Percentiles rank a stretch among this genome's conserved stretches.
phyloP scores from a whole-genome alignment of 345 rosid species.

The Salix viminalis region DNA sequence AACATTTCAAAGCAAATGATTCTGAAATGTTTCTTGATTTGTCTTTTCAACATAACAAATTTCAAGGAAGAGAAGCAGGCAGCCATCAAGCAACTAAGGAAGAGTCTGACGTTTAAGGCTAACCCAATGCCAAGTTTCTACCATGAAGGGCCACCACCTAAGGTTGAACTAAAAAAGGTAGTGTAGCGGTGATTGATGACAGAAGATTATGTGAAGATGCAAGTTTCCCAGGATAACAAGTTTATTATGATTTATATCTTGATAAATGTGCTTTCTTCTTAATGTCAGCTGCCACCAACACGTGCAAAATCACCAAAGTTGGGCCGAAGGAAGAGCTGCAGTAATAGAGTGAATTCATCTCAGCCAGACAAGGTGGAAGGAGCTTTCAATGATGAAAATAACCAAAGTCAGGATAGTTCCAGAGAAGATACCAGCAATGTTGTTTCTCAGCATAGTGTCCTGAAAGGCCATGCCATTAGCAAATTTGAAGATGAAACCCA shows the following conservation, averaged over 20 bases:
- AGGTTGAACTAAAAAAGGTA: constrained; percentile 40
- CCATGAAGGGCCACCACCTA: constrained; percentile 31
- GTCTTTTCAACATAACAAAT: background rate
- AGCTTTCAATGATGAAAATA: constrained; percentile 15
- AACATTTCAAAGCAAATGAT: background rate
- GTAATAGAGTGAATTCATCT: constrained; percentile 14
- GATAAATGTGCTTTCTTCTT: background rate
- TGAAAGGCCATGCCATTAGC: constrained; percentile 18
- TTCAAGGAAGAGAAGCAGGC: constrained; percentile 36
- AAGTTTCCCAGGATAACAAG: background rate
- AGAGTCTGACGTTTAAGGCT: constrained; percentile 36
- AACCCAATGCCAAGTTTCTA: constrained; percentile 44
- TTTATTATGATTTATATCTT: background rate
- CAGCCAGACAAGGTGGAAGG: constrained; percentile 7
- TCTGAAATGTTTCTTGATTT: constrained; percentile 4
- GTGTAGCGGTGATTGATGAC: background rate
- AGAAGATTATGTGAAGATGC: background rate
- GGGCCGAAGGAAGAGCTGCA: constrained; percentile 30
- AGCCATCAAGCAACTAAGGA: constrained; percentile 36
- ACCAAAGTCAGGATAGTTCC: constrained; percentile 1
- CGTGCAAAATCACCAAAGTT: constrained; percentile 38
- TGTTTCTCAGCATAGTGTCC: constrained; percentile 11
- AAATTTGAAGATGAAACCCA: constrained; percentile 14
- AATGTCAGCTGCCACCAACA: constrained; percentile 32
- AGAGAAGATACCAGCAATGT: constrained; percentile 17